Base-by-base conservation (phyloP, 176 grass and related monocot genomes). In the Rhynchospora pubera region DNA sequence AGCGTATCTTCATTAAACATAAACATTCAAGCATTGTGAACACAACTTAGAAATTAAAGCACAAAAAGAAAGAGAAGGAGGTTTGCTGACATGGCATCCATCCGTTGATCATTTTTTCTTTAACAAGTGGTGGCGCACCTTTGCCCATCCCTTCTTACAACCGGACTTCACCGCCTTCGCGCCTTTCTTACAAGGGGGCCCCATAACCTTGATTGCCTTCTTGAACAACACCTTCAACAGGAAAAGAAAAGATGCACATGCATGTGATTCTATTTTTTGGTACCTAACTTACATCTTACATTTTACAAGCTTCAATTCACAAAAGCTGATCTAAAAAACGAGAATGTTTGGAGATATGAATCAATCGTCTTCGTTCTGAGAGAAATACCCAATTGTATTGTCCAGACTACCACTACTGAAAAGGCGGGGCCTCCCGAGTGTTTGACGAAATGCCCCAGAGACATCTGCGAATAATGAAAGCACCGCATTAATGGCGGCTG, bases 111-210 rank as follows among this genome's bases (percentile, higher is more conserved):
- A 76, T 84, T 47, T 26, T 78, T 77, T 77, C 77, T 79, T 19
- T 77, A n/a, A 34, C 30, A 86, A 62, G 53, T 58, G 75, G n/a
- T 85, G 73, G 57, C 78, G 83, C 5, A 85, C 77, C 67, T 85
- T 82, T n/a, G 62, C 57, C 83, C 83, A 89, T 11, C 87, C 83
- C 67, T 78, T 89, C 86, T 88, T 88, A 83, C 82, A 84, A 2
- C 82, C 50, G 1, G 85, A 48, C 8, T 78, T 78, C 34, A 82
- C 64, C 7, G 34, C 85, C 16, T 76, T 86, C 6, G 71, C 59
- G n/a, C 85, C 85, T 48, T 74, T 81, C 86, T 83, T 87, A 77
- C 86, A 87, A 15, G 86, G 80, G 11, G 83, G 78, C 0, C 78
- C 83, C 66, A 82, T 78, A 2, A 22, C 67, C 83, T 78, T 89